Evolutionary conservation across 1,139 yeast species (phyloP).

Genomic region (Candida sp.): DNA sequence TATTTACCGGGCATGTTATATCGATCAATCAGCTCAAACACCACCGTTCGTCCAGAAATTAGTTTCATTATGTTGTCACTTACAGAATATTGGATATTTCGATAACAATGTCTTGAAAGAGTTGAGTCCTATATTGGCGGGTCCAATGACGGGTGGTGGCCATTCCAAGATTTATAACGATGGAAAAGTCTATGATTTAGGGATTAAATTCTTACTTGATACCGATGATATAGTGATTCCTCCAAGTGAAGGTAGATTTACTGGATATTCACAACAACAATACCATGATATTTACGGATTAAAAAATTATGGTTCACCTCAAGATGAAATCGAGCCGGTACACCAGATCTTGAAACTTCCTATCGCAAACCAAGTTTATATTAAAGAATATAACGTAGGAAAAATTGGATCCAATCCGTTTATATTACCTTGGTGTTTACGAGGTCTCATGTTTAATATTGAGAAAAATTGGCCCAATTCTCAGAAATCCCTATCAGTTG

Average conservation of each 20-base stretch:
- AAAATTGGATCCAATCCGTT: slow-evolving; percentile 75
- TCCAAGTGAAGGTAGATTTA: slow-evolving; percentile 11
- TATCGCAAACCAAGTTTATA: slow-evolving; percentile 46
- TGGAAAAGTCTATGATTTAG: slow-evolving; percentile 78
- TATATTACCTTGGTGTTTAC: slow-evolving; percentile 87
- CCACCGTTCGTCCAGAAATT: slow-evolving; percentile 46
- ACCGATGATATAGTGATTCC: slow-evolving; percentile 61
- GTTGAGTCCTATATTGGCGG: slow-evolving; percentile 78
- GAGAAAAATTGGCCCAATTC: slow-evolving; percentile 54
- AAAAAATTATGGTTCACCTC: slow-evolving; percentile 4
- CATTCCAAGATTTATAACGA: slow-evolving; percentile 90
- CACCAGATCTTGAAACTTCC: slow-evolving; percentile 22
- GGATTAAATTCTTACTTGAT: slow-evolving; percentile 69
- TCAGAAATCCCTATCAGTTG: slow-evolving; percentile 22
- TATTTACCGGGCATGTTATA: slow-evolving; percentile 82
- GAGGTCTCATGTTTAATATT: slow-evolving; percentile 69
- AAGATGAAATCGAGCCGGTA: slow-evolving; percentile 4
- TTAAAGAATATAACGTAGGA: slow-evolving; percentile 59
- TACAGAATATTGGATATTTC: slow-evolving; percentile 63
- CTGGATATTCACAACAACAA: slow-evolving; percentile 1
- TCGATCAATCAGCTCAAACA: slow-evolving; percentile 60
- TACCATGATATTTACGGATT: neutral
- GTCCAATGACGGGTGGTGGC: slow-evolving; percentile 92
- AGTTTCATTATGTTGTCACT: slow-evolving; percentile 44
- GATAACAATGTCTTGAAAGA: slow-evolving; percentile 82